Evolutionary conservation across 2,329 filamentous ascomycete species (phyloP), one percentile per base, ranked within the genome.

Genomic region (Colletotrichum magnum): DNA sequence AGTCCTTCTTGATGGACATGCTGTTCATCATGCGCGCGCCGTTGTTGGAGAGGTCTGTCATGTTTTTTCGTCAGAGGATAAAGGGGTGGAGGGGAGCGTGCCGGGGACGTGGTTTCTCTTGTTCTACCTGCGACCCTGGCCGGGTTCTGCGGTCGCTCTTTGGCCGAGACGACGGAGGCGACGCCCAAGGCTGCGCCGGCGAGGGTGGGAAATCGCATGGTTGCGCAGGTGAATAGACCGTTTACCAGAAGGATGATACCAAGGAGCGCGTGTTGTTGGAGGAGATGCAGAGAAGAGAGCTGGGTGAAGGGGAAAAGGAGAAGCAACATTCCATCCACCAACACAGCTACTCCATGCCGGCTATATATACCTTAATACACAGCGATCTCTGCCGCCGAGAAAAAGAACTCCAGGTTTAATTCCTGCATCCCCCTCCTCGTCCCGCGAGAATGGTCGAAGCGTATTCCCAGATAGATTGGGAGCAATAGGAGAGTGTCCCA

Each of bases 131-230:
- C 68, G 21, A 67, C 73, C 4, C 72, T 62, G 21, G 48, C 39
- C 59, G 70, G 64, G 24, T 74, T 70, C 36, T 69, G 59, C 15
- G 71, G 65, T 21, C 70, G 53, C 51, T 74, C 72, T 52, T 47
- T 72, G 36, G 66, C 72, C 5, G 65, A 18, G 13, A 64, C 66
- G 26, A 41, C 45, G 15, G 39, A 48, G 21, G 72, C 72, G 21
- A 72, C 59, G 41, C 41, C 16, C 62, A 71, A 41, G 43, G 66
- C 50, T 12, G 65, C 71, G 62, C 67, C 47, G 9, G 43, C 58
- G 26, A 69, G 43, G 18, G 71, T 58, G 47, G 16, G 16, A n/a
- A n/a, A 43, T 15, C 41, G 41, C 41, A 43, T 43, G 3, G 13
- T 16, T 10, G 7, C 7, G 32, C 32, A 3, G 32, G 9, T 10